Percentiles rank a stretch among this genome's conserved stretches.
These are phyloP conservation scores for Scedosporium boydii DNA, from an alignment of 2,329 filamentous ascomycete genomes.

Conservation along the genomic window DNA sequence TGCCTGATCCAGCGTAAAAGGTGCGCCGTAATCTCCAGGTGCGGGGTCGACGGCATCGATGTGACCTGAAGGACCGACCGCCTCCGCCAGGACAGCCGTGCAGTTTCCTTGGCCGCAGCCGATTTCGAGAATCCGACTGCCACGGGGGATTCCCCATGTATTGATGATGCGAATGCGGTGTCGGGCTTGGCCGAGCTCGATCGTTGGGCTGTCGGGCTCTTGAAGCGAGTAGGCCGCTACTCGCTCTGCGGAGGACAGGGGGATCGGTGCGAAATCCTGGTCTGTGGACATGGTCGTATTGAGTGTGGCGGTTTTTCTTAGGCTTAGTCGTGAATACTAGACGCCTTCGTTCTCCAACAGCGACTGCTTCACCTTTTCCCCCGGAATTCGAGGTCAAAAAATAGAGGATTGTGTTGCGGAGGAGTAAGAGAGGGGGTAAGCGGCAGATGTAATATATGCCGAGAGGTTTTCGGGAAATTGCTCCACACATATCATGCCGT, in stretches of 20 bases:
- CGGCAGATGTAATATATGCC: no score
- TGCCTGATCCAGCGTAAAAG: slow-evolving; percentile 38
- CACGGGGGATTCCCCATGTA: slow-evolving; percentile 24
- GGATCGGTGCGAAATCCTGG: background rate
- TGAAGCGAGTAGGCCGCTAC: slow-evolving; percentile 11
- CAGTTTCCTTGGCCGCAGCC: slow-evolving; percentile 52
- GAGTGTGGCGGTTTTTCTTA: no score
- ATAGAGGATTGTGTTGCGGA: no score
- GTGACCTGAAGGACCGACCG: slow-evolving; percentile 30
- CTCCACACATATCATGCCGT: no score
- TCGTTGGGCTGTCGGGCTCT: slow-evolving; percentile 6
- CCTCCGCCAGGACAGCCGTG: slow-evolving; percentile 42
- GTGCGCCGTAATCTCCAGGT: slow-evolving; percentile 36
- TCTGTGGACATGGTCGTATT: background rate
- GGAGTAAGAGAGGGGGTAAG: no score
- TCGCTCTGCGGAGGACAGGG: background rate
- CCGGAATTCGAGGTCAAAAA: no score
- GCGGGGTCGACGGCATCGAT: slow-evolving; percentile 45
- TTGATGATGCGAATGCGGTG: slow-evolving; percentile 27
- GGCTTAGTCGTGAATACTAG: no score
- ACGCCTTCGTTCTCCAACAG: no score
- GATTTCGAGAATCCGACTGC: slow-evolving; percentile 41
- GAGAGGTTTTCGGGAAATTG: no score
- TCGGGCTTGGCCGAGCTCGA: slow-evolving; percentile 16
- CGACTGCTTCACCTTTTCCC: no score